A percentile compares a stretch with the other conserved stretches of the same genome.
Evolutionary conservation across 2,329 filamentous ascomycete species (phyloP).

Genomic region (Orbilia quercus): DNA sequence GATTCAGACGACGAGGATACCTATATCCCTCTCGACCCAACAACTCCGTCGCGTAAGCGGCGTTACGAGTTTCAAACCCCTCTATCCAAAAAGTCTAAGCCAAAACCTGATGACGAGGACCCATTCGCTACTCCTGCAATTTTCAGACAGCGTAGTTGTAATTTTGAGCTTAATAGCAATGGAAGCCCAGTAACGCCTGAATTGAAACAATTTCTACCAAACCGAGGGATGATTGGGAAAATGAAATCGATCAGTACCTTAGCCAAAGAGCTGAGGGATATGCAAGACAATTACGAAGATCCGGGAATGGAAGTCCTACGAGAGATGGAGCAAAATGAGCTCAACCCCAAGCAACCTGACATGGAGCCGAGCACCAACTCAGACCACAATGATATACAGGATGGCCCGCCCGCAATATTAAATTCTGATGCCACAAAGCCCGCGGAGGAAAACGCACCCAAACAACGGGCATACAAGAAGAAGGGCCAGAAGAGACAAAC

Average conservation of each 20-base stretch:
- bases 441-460: background rate
- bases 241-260: conserved; percentile 41
- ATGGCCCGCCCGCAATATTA: background rate
- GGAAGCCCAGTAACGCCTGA: conserved; percentile 45
- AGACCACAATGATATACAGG: background rate
- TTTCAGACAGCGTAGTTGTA: conserved; percentile 35
- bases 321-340: conserved; percentile 31
- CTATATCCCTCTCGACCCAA: conserved; percentile 45
- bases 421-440: background rate
- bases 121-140: conserved; percentile 43
- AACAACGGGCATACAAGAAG: conserved; percentile 38
- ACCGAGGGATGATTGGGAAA: conserved; percentile 45
- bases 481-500: conserved; percentile 52
- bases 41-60: conserved; percentile 48
- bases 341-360: background rate
- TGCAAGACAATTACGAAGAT: conserved; percentile 48
- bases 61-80: conserved; percentile 53
- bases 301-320: conserved; percentile 39
- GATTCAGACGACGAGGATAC: conserved; percentile 37
- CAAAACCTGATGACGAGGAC: conserved; percentile 15
- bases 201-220: conserved; percentile 34
- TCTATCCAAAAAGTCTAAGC: conserved; percentile 37
- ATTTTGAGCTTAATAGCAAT: conserved; percentile 38
- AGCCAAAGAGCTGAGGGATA: conserved; percentile 41
- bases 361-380: background rate